Percentiles rank a stretch among this genome's conserved stretches.
Evolutionary conservation across 345 rosid species (phyloP).

Genomic region (Populus simonii): DNA sequence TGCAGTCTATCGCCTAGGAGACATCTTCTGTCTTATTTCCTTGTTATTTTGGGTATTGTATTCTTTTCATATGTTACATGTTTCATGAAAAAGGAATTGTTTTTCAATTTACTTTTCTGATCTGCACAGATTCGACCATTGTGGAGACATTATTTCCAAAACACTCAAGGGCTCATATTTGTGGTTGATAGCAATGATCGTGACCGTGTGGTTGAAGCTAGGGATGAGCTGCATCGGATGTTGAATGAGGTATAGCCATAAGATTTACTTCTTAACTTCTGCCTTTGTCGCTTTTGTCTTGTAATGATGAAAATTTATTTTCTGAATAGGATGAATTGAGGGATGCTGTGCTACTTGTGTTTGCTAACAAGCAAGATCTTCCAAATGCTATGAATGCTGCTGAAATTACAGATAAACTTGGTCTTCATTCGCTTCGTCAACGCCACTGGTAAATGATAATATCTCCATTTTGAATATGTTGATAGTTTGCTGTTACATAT

Average conservation of each 20-base stretch:
- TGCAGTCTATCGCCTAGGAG: neutral
- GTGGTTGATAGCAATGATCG: constrained; percentile 22
- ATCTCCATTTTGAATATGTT: neutral
- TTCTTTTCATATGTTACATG: neutral
- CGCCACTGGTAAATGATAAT: constrained; percentile 13
- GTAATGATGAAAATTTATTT: neutral
- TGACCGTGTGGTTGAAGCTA: constrained; percentile 20
- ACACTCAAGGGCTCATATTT: constrained; percentile 23
- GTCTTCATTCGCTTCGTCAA: constrained; percentile 14
- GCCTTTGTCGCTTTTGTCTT: neutral
- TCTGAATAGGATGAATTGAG: constrained; percentile 17
- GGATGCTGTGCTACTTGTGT: constrained; percentile 20
- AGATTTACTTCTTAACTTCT: neutral
- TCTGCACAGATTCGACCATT: constrained; percentile 16
- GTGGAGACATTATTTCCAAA: constrained; percentile 27
- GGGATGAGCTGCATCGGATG: constrained; percentile 23
- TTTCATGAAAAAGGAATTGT: neutral
- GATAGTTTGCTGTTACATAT: neutral
- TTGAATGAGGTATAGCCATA: constrained; percentile 15
- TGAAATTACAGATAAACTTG: constrained; percentile 17
- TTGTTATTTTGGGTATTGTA: too few relatives aligned
- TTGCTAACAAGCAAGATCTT: constrained; percentile 25
- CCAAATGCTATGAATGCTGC: constrained; percentile 26
- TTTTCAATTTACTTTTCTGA: neutral
- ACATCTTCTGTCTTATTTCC: neutral